phyloP scores from a whole-genome alignment of 495 filamentous ascomycete species.

The Neurospora sp. region DNA sequence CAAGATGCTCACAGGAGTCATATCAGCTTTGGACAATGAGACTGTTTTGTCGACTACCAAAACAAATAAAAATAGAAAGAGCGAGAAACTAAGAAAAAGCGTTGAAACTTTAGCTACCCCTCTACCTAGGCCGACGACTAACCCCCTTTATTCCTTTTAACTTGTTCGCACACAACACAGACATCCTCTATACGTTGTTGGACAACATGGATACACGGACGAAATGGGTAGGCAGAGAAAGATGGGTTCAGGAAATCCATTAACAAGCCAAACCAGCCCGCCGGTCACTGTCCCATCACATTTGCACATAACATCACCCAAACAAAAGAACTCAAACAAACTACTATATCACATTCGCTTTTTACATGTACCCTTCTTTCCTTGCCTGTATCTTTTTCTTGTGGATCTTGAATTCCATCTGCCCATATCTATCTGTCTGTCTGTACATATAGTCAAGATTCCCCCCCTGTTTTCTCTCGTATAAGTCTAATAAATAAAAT shows the following conservation, averaged over 20 bases:
- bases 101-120: not conserved
- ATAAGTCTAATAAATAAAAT: not conserved
- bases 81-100: not conserved
- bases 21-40: conserved; percentile 27
- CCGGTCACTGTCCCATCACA: not conserved
- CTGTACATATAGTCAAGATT: not conserved
- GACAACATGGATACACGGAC: not conserved
- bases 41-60: not conserved
- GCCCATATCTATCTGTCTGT: not conserved
- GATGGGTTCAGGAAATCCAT: not conserved
- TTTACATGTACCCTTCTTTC: not conserved
- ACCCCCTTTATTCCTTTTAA: not conserved
- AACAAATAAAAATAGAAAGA: not conserved
- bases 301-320: not conserved
- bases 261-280: not conserved
- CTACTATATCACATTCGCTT: not conserved
- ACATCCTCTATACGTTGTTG: not conserved
- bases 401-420: not conserved
- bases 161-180: not conserved
- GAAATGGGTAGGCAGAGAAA: not conserved
- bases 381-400: not conserved
- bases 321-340: not conserved
- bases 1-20: conserved; percentile 40
- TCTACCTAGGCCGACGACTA: not conserved
- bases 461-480: not conserved